Percentiles rank a stretch among this genome's conserved stretches.
Conservation (phyloP, 371 early-diverging fungal genomes). For the Syncephalastrum racemosum region DNA sequence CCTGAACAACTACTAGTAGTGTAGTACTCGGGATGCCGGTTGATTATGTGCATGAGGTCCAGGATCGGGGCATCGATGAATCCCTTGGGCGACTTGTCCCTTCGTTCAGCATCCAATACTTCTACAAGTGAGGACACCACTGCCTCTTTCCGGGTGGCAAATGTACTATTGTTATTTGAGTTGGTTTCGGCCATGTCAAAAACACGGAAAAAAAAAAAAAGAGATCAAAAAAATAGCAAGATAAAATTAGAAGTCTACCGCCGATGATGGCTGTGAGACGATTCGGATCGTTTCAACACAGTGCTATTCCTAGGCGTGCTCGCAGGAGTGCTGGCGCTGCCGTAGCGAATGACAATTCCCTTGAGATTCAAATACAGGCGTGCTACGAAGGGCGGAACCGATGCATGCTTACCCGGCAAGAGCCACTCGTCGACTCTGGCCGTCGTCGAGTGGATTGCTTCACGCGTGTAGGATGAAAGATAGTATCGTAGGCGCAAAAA, state of each 20-base stretch:
- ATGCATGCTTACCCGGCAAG: slow-evolving; percentile 33
- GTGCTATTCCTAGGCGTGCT: not conserved
- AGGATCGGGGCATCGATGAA: slow-evolving; percentile 62
- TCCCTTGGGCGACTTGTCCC: slow-evolving; percentile 67
- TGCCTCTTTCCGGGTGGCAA: slow-evolving; percentile 36
- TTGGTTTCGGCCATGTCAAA: not conserved
- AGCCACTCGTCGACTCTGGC: slow-evolving; percentile 51
- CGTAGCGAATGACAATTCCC: slow-evolving; percentile 55
- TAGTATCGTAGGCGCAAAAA: slow-evolving; percentile 82
- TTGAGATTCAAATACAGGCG: slow-evolving; percentile 53
- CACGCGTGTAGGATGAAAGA: slow-evolving; percentile 63
- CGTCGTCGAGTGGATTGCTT: slow-evolving; percentile 54
- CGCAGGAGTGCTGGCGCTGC: slow-evolving; percentile 17
- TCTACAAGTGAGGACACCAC: slow-evolving; percentile 46
- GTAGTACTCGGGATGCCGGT: slow-evolving; percentile 55
- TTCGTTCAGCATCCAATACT: slow-evolving; percentile 51
- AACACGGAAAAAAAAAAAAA: not conserved
- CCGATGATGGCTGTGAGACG: slow-evolving; percentile 1
- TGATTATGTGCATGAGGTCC: slow-evolving; percentile 53
- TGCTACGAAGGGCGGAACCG: slow-evolving; percentile 24
- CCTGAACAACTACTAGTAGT: slow-evolving; percentile 67
- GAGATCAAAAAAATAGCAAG: not conserved
- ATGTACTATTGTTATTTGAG: not conserved
- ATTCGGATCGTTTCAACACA: not conserved
- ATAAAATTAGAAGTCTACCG: slow-evolving; percentile 2